These are phyloP conservation scores for Ramalina intermedia DNA, from an alignment of 495 filamentous ascomycete species.

Conservation along the genomic window DNA sequence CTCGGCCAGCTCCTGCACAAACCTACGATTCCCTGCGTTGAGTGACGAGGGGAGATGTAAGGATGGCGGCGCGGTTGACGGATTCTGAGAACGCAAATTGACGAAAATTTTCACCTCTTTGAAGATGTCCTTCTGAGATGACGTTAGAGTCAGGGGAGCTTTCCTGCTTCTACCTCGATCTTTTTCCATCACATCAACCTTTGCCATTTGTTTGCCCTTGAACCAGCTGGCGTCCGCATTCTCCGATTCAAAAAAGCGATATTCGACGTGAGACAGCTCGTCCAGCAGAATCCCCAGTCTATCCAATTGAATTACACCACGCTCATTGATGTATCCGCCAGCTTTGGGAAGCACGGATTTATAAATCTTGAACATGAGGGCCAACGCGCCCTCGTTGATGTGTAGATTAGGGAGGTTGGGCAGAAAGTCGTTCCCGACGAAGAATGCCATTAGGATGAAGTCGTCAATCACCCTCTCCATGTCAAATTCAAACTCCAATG, in stretches of 20 bases:
- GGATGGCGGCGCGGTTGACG: conserved; percentile 24
- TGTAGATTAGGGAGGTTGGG: conserved; percentile 92
- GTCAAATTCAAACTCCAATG: conserved; percentile 67
- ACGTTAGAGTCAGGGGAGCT: conserved; percentile 59
- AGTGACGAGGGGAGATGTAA: conserved; percentile 63
- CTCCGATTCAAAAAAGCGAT: conserved; percentile 81
- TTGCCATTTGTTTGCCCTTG: conserved; percentile 60
- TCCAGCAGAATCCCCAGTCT: conserved; percentile 67
- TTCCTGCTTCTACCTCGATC: conserved; percentile 35
- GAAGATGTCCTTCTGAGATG: conserved; percentile 66
- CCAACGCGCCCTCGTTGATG: conserved; percentile 94
- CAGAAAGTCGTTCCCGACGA: conserved; percentile 98
- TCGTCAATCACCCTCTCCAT: conserved; percentile 97
- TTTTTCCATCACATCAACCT: conserved; percentile 47
- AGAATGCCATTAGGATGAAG: conserved; percentile 99
- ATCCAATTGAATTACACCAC: conserved; percentile 75
- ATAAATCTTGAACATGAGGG: conserved; percentile 95
- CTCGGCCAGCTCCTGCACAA: conserved; percentile 77
- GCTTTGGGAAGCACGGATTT: conserved; percentile 76
- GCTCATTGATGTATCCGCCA: conserved; percentile 93
- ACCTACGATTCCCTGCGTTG: conserved; percentile 77
- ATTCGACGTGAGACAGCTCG: conserved; percentile 71
- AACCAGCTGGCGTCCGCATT: conserved; percentile 83
- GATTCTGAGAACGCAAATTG: conserved; percentile 35
- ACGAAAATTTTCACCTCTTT: conserved; percentile 72